Base-by-base conservation (phyloP, 2,329 filamentous ascomycete genomes). In the Talaromyces sp. region DNA sequence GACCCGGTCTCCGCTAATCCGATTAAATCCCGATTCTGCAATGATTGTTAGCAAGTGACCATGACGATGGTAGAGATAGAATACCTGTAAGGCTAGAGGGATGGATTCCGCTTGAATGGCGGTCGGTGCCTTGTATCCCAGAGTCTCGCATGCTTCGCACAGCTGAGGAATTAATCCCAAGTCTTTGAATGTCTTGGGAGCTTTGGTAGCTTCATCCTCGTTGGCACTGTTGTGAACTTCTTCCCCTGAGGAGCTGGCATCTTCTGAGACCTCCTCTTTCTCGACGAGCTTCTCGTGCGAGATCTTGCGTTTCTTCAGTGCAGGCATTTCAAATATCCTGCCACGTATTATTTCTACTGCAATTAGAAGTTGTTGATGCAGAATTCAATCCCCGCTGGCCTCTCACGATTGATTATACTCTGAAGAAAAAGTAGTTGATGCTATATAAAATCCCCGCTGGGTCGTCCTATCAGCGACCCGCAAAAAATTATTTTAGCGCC, bases 1-100 rank as follows among this genome's bases (percentile, higher is more conserved):
- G 89, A 93, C 70, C 95, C 95, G 0, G 95, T 99, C 79, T 99
- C 94, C 37, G 95, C 95, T 60, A 98, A 84, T 48, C 93, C 95
- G 70, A 99, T 97, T 39, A 98, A 83, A 77, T 98, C 95, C 72
- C 92, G 87, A 61, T 90, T 22, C 62, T 39, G 19, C 16, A 16
- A 22, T 16, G 50, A 11, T 41, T 3, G 33, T 63, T 50, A 63
- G 33, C 41, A 47, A 24, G 7, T 24, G 56, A 47, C 22, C 14
- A 60, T 9, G 39, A 33, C 13, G 16, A 24, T 16, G 19, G 27
- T 13, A 35, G 14, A 47, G n/a, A 41, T 19, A 22, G 24, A 62
- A 37, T 58, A 58, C 88, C 72, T 90, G 79, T 3, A 97, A 83
- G 41, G 93, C 93, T 4, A 87, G 74, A 4, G 94, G 94, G 71